Base-by-base conservation (phyloP, 2,329 filamentous ascomycete genomes). In the Colletotrichum sp. region DNA sequence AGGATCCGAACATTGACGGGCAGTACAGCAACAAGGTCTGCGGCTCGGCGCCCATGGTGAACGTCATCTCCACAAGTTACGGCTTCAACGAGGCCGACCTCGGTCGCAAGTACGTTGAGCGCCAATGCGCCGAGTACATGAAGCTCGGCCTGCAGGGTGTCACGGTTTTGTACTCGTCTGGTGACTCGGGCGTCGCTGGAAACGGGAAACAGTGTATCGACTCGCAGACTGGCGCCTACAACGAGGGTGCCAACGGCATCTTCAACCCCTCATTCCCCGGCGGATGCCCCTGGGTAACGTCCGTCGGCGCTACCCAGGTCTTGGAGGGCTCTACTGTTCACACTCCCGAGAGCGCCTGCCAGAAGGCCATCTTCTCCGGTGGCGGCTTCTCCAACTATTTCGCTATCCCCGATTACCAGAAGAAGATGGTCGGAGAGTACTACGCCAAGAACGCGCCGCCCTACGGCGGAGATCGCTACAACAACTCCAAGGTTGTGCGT, bases 101-200 rank as follows among this genome's bases (percentile, higher is more conserved):
- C 9, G 86, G 88, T 2, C 82, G 84, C 8, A 83, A 82, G 72
- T 92, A 91, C 79, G 86, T 88, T 76, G 78, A 84, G 65, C 84
- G 90, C 5, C 90, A 92, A 81, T 91, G 90, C 80, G 82, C 85
- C 72, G 89, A 91, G 83, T 91, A 89, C 81, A 87, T 91, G 86
- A 91, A 92, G 83, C 86, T 91, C 3, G 89, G 87, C 21, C 85
- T 91, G 9, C 86, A 87, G 79, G 89, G 89, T 24, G 85, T 90
- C 13, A 87, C 87, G 2, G 82, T 92, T 18, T 75, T 91, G 39
- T 89, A 88, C 78, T 88, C 88, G 1, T 87, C 85, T 5, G 89
- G 89, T n/a, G 89, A 90, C 80, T 85, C 83, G 59, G 89, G 88
- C 64, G 86, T 89, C 18, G 85, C 84, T 28, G 85, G 86, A 60